A percentile compares a stretch with the other conserved stretches of the same genome.
phyloP scores from a whole-genome alignment of 345 rosid species.

The Schrenkiella parvula region DNA sequence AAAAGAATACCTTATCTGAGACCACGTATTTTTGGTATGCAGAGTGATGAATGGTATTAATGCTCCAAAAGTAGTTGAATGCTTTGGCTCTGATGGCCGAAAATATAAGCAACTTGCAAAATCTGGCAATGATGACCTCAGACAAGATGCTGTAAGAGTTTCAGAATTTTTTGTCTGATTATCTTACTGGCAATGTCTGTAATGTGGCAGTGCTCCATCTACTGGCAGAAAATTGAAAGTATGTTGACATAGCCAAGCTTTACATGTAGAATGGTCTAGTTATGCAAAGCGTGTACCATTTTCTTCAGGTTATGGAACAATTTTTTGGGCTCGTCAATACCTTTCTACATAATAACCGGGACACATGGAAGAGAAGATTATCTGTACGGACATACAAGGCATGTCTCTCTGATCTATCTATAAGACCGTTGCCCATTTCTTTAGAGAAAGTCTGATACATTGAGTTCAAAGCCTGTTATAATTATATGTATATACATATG shows the following conservation, averaged over 20 bases:
- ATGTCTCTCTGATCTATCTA: conserved; percentile 18
- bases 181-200: background rate
- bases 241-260: conserved; percentile 2
- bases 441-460: background rate
- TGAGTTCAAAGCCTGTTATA: background rate
- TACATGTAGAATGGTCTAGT: conserved; percentile 13
- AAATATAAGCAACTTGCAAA: conserved; percentile 92
- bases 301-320: conserved; percentile 95
- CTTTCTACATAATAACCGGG: conserved; percentile 72
- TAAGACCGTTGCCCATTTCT: background rate
- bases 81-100: conserved; percentile 87
- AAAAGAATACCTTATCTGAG: conserved; percentile 14
- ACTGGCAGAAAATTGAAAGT: conserved; percentile 4
- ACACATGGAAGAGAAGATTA: conserved; percentile 88
- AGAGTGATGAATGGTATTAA: conserved; percentile 96
- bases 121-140: conserved; percentile 95
- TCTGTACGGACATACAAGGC: conserved; percentile 93
- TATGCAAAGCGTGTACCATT: conserved; percentile 6
- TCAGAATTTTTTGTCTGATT: background rate
- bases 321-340: conserved; percentile 92
- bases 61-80: conserved; percentile 95
- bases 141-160: conserved; percentile 95
- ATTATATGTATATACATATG: background rate
- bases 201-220: background rate
- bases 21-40: conserved; percentile 31